Evolutionary conservation across 176 grass and related monocot genomes (phyloP), one percentile per base, ranked within the genome.

Genomic region (Oryza glumipatula): DNA sequence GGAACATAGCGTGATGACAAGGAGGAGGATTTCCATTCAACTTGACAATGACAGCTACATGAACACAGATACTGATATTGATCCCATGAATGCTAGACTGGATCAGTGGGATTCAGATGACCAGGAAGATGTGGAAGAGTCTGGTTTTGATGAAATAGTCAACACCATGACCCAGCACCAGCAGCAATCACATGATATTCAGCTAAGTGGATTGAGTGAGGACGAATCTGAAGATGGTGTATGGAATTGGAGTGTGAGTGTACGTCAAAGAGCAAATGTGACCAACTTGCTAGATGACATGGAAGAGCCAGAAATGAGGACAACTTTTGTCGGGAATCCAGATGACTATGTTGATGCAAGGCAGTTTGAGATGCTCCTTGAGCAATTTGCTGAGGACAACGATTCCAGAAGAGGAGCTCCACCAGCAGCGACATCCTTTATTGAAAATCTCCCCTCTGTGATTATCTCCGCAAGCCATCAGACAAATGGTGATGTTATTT

Each of bases 21-120:
- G 87, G 79, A 89, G 87, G 79, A 91, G 87, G 22, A 73, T 92
- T 74, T 67, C 52, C 16, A 15, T 95, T 79, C 91, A 87, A 79
- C 81, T 87, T 77, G 92, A 94, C 23, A 87, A 85, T 35, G 90
- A 86, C 17, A 88, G 87, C 72, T 91, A 88, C 72, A 64, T 76
- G 46, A 89, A 89, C n/a, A 88, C 83, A n/a, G 90, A 91, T 83
- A 89, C 89, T 3, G 91, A 95, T 77, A 94, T 98, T 44, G 93
- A 95, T 86, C 93, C 93, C 58, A 98, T 98, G 96, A 88, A 94
- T 82, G 86, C 89, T 74, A 85, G 88, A 46, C 33, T 90, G 5
- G 75, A 87, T 68, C 91, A 88, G 30, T 98, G 96, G 91, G 87
- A 98, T 71, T 93, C 93, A 36, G 87, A 98, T 79, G 84, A 88